phyloP scores from a whole-genome alignment of 305 asterid species.

The Petunia hybrid region DNA sequence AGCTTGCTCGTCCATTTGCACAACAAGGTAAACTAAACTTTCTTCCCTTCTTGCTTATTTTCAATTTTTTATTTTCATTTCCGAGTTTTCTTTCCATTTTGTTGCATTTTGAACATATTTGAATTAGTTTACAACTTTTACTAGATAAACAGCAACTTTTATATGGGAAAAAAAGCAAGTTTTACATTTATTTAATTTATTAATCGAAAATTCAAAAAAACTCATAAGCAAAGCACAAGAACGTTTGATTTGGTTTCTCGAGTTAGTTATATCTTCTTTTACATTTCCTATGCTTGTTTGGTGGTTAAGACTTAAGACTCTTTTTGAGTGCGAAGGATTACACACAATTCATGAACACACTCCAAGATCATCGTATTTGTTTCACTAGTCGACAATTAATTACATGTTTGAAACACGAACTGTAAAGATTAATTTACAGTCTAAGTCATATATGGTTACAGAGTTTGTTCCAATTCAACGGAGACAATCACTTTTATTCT shows the following conservation, averaged over 20 bases:
- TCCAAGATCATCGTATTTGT: too few relatives aligned
- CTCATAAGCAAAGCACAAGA: too few relatives aligned
- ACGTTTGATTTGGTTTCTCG: neutral
- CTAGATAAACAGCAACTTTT: neutral
- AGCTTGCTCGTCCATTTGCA: constrained; percentile 61
- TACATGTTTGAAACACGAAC: too few relatives aligned
- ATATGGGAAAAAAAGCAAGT: neutral
- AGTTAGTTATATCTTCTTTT: neutral
- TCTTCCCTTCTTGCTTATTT: neutral
- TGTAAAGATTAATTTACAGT: too few relatives aligned
- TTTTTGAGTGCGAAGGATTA: too few relatives aligned
- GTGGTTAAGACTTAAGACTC: neutral
- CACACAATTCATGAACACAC: too few relatives aligned
- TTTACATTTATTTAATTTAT: neutral
- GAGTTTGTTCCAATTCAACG: too few relatives aligned
- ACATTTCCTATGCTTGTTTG: neutral
- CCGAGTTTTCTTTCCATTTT: neutral
- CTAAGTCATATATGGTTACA: too few relatives aligned
- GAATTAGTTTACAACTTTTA: too few relatives aligned
- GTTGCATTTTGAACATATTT: neutral
- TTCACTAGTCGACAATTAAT: too few relatives aligned
- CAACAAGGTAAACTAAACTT: constrained; percentile 33
- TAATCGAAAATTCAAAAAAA: too few relatives aligned
- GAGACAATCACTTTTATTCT: too few relatives aligned
- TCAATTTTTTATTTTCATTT: neutral